These are phyloP conservation scores for Aspergillus incahuasiensis DNA, from an alignment of 495 filamentous ascomycete species.

Conservation along the genomic window DNA sequence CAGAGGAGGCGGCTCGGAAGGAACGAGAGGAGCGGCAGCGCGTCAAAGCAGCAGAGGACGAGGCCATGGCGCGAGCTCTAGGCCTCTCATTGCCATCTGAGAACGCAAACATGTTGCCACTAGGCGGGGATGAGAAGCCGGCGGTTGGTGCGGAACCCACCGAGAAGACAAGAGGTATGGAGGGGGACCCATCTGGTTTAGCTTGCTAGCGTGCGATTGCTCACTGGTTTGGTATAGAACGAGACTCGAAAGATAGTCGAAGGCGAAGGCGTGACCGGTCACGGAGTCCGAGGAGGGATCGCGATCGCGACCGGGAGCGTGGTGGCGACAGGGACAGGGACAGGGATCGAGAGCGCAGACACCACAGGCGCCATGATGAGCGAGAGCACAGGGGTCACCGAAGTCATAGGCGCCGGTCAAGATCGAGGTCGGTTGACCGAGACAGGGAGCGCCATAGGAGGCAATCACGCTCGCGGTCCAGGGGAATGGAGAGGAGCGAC, in stretches of 20 bases:
- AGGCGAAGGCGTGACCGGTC: conserved; percentile 30
- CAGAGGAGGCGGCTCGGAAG: conserved; percentile 56
- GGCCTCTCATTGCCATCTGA: conserved; percentile 64
- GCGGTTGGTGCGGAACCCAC: conserved; percentile 28
- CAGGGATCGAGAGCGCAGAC: conserved; percentile 33
- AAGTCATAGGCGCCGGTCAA: conserved; percentile 30
- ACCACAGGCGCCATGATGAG: conserved; percentile 32
- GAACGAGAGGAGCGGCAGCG: conserved; percentile 69
- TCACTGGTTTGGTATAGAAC: not conserved
- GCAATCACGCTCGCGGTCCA: conserved; percentile 28
- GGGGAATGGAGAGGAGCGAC: conserved; percentile 28
- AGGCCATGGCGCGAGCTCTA: conserved; percentile 76
- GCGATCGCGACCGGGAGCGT: conserved; percentile 20
- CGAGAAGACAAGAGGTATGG: conserved; percentile 23
- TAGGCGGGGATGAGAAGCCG: conserved; percentile 34
- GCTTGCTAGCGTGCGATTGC: conserved; percentile 1
- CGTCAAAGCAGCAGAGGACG: conserved; percentile 90
- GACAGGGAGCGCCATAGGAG: conserved; percentile 21
- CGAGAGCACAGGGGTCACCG: conserved; percentile 33
- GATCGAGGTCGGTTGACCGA: conserved; percentile 30
- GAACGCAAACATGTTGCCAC: conserved; percentile 42
- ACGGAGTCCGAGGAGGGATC: conserved; percentile 30
- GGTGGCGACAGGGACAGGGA: conserved; percentile 20
- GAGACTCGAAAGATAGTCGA: conserved; percentile 22
- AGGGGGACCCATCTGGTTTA: not conserved